Evolutionary conservation across 148 eudicot genomes (phyloP), one percentile per base, ranked within the genome.

Genomic region (Vaccinium corymbosum): DNA sequence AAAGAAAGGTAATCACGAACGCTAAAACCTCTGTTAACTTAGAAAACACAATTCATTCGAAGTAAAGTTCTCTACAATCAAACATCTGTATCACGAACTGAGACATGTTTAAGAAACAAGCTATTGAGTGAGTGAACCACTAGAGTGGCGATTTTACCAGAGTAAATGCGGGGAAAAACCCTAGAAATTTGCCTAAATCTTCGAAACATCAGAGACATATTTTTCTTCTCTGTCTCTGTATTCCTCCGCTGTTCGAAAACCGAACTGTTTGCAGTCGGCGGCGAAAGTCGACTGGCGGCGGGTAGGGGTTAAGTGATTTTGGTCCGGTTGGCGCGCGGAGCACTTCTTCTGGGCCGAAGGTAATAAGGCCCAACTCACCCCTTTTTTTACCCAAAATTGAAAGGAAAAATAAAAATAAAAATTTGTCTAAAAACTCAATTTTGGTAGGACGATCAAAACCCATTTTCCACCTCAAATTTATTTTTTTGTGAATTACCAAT

Each of bases 121-220:
- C 19, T 4, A 62, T 57, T 70, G 71, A 48, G 15, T 20, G 19
- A 70, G 17, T 48, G 38, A 32, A 56, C 15, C 7, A 20, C 15
- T 2, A 6, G 48, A 49, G 38, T 42, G 11, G 1, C 53, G n/a
- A 59, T 51, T 50, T 78, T 3, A 88, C 93, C 90, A 77, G 90
- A 76, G 55, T 78, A 42, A 59, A 85, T 1, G 14, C 19, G 82
- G 22, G 87, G 87, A 50, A 84, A 71, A 52, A 83, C 75, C 74
- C 80, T 84, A 14, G 78, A 88, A 78, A 89, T 56, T 52, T 81
- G 87, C 22, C 86, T 81, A 19, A 90, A 14, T 50, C 70, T 80
- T n/a, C 88, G 84, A 48, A 83, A 89, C 6, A 68, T 4, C 42
- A 68, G 73, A 68, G 73, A 68, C 73, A 68, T 68, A 1, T 27